These are phyloP conservation scores for Cenococcum geophilum DNA, from an alignment of 495 filamentous ascomycete species.

Conservation along the genomic window DNA sequence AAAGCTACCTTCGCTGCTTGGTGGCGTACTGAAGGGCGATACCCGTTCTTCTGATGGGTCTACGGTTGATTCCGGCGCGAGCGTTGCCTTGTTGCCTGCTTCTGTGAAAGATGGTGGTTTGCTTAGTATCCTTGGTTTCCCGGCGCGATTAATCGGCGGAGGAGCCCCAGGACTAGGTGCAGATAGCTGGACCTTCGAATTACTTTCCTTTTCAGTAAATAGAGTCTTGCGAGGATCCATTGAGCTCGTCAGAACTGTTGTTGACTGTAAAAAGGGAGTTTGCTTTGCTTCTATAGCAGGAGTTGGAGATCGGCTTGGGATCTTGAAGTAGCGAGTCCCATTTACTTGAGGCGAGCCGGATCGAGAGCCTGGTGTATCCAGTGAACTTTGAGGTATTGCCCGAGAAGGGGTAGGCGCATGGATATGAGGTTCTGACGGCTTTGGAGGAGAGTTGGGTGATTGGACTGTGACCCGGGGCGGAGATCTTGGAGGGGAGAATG, in stretches of 20 bases:
- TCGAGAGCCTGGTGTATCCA: slow-evolving; percentile 45
- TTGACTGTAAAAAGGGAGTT: slow-evolving; percentile 28
- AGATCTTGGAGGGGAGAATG: slow-evolving; percentile 53
- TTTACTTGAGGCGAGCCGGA: slow-evolving; percentile 46
- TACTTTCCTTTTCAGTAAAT: not conserved
- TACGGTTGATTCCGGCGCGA: slow-evolving; percentile 36
- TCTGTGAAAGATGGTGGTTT: slow-evolving; percentile 37
- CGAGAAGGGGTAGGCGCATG: slow-evolving; percentile 38
- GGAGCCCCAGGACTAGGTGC: slow-evolving; percentile 44
- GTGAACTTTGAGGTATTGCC: slow-evolving; percentile 40
- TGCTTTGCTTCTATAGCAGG: slow-evolving; percentile 43
- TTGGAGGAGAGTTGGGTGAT: slow-evolving; percentile 69
- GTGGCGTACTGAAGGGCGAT: slow-evolving; percentile 89
- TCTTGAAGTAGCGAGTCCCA: slow-evolving; percentile 48
- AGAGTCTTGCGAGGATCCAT: slow-evolving; percentile 21
- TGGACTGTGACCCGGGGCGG: slow-evolving; percentile 66
- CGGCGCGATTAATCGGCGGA: slow-evolving; percentile 70
- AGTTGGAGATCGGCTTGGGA: slow-evolving; percentile 47
- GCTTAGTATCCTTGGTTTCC: slow-evolving; percentile 68
- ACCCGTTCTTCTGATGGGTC: slow-evolving; percentile 46
- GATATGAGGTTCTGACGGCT: slow-evolving; percentile 33
- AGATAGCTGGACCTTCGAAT: slow-evolving; percentile 11
- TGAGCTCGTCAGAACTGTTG: slow-evolving; percentile 11
- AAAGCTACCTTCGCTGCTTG: slow-evolving; percentile 62
- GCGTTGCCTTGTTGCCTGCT: slow-evolving; percentile 16